Conservation (phyloP, 345 rosid species). For the Salix brachista region DNA sequence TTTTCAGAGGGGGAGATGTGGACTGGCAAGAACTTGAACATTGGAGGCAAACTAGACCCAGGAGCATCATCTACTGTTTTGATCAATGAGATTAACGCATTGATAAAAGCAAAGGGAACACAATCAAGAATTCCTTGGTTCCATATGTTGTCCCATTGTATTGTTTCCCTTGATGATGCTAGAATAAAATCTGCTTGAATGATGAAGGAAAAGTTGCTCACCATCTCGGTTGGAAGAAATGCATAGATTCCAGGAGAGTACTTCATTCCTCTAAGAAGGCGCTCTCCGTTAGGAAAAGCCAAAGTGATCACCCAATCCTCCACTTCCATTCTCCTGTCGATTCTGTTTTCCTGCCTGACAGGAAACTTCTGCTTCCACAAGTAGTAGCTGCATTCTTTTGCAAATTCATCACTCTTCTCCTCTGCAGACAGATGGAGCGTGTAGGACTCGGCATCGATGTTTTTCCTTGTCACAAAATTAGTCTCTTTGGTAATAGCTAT, state of each 20-base stretch:
- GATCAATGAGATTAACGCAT: constrained; percentile 54
- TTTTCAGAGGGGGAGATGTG: constrained; percentile 22
- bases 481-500: constrained; percentile 58
- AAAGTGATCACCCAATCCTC: constrained; percentile 68
- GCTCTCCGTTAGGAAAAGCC: constrained; percentile 66
- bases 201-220: constrained; percentile 59
- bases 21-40: constrained; percentile 64
- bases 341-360: constrained; percentile 44
- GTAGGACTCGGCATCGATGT: constrained; percentile 66
- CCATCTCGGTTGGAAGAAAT: constrained; percentile 76
- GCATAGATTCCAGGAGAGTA: constrained; percentile 66
- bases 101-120: constrained; percentile 53
- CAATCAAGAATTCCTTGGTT: constrained; percentile 74
- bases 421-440: constrained; percentile 52
- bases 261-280: constrained; percentile 40
- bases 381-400: constrained; percentile 46
- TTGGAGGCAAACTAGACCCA: constrained; percentile 35
- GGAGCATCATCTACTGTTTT: constrained; percentile 50
- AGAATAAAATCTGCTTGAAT: constrained; percentile 71
- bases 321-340: constrained; percentile 59
- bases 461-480: constrained; percentile 48
- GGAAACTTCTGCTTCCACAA: constrained; percentile 77
- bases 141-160: constrained; percentile 59
- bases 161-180: constrained; percentile 66
- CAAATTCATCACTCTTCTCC: constrained; percentile 20